A percentile compares a stretch with the other conserved stretches of the same genome.
Conservation (phyloP, 1,139 yeast genomes). For the Yamadazyma blattariae region DNA sequence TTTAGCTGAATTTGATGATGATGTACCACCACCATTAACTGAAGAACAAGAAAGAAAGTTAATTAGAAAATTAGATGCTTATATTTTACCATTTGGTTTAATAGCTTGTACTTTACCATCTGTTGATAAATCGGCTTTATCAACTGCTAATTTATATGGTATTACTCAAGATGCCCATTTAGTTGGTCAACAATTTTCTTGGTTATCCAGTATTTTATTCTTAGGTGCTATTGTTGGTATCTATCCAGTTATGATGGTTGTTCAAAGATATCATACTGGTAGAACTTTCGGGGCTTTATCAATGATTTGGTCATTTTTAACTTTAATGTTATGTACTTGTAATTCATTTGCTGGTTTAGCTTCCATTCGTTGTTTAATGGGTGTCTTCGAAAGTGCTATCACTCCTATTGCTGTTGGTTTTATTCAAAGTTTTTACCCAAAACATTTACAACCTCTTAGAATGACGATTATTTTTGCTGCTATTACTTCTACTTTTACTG, state of each 20-base stretch:
- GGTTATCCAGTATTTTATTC: too few species aligned
- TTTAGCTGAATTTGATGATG: conserved; percentile 12
- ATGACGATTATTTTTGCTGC: not conserved
- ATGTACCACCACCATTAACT: conserved; percentile 21
- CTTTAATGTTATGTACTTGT: not conserved
- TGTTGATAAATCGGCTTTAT: too few species aligned
- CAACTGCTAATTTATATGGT: too few species aligned
- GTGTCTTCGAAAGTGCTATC: not conserved
- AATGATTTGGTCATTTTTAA: too few species aligned
- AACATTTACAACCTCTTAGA: too few species aligned
- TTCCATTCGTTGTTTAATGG: not conserved
- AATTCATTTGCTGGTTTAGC: not conserved
- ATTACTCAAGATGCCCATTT: too few species aligned
- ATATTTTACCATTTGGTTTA: conserved; percentile 12
- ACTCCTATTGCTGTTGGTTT: not conserved
- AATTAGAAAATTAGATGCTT: conserved; percentile 17
- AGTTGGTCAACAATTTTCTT: too few species aligned
- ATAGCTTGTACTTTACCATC: too few species aligned
- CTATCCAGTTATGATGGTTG: too few species aligned
- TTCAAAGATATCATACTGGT: too few species aligned
- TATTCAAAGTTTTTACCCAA: not conserved
- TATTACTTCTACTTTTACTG: not conserved
- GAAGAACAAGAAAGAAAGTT: conserved; percentile 13
- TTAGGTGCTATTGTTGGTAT: too few species aligned
- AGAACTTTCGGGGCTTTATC: too few species aligned